A percentile compares a stretch with the other conserved stretches of the same genome.
Evolutionary conservation across 495 filamentous ascomycete genomes (phyloP).

Genomic region (Pyrenula massariospora): DNA sequence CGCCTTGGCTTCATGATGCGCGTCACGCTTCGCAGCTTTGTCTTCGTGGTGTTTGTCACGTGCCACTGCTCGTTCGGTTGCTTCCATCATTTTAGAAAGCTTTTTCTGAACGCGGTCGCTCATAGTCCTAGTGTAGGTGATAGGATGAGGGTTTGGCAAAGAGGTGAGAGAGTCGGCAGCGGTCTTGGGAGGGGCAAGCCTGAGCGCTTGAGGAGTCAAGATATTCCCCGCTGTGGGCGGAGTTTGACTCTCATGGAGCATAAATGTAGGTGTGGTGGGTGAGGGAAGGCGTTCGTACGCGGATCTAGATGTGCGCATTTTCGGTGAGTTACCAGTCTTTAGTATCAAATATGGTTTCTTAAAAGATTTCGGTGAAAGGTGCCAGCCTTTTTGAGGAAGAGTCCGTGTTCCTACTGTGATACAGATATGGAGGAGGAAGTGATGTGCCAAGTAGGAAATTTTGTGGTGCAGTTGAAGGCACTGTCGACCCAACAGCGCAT

Average conservation of each 20-base stretch:
- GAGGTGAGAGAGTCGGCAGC: not conserved
- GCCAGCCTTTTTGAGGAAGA: not conserved
- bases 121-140: not conserved
- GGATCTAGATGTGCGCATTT: not conserved
- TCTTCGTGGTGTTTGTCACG: not conserved
- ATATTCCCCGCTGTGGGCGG: not conserved
- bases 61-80: not conserved
- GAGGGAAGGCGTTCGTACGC: not conserved
- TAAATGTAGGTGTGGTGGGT: not conserved
- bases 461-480: no score
- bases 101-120: not conserved
- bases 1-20: not conserved
- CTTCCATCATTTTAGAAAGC: not conserved
- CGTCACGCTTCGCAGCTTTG: not conserved
- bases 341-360: not conserved
- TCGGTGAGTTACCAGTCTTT: not conserved
- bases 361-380: not conserved
- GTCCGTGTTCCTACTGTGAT: not conserved
- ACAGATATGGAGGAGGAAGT: no score
- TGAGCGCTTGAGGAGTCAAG: not conserved
- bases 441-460: no score
- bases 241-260: not conserved
- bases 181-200: not conserved
- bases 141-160: not conserved
- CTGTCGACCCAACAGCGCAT: no score